These are phyloP conservation scores for Zoysia pacifica DNA, from an alignment of 176 grass and related monocot species.

Conservation along the genomic window DNA sequence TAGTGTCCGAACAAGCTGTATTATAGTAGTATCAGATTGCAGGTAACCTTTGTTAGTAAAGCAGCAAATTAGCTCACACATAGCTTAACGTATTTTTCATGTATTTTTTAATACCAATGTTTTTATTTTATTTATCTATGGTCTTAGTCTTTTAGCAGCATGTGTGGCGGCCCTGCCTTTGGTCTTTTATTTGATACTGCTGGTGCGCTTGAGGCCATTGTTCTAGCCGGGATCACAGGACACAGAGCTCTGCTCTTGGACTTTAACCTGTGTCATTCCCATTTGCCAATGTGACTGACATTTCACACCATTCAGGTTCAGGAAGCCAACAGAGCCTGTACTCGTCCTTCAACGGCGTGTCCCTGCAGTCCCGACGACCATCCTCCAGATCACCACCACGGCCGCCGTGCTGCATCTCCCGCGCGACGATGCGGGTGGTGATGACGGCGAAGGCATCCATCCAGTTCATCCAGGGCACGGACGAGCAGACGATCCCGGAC, in stretches of 20 bases:
- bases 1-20: background rate
- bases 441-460: conserved; percentile 70
- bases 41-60: background rate
- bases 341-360: conserved; percentile 52
- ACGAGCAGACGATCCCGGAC: conserved; percentile 93
- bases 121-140: background rate
- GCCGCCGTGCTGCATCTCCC: background rate
- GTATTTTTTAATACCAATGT: background rate
- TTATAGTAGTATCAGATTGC: background rate
- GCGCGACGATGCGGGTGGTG: conserved; percentile 35
- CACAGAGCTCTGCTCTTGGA: background rate
- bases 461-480: conserved; percentile 94
- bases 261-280: background rate
- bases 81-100: background rate
- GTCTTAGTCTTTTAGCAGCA: background rate
- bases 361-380: conserved; percentile 45
- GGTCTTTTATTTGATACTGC: background rate
- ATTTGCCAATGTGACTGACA: background rate
- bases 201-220: conserved; percentile 6
- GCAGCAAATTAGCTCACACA: background rate
- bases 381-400: background rate
- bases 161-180: background rate
- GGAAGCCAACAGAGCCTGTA: conserved; percentile 39
- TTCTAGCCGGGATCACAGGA: background rate
- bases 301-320: conserved; percentile 3